Conservation (phyloP, 1,284 basidiomycete species). For the Cutaneotrichosporon sp. region DNA sequence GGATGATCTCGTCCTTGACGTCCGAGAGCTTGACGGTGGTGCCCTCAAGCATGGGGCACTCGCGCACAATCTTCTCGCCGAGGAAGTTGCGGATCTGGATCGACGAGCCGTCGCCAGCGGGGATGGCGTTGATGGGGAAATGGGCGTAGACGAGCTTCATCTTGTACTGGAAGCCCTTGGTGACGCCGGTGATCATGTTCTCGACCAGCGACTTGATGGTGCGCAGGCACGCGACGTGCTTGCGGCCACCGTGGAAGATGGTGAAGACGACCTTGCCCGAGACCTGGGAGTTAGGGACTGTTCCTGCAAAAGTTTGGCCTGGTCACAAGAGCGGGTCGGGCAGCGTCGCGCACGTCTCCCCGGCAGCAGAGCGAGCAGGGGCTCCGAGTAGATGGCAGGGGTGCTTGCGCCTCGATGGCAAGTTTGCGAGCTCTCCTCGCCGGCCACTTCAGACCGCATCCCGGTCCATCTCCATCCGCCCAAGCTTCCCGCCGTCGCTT, state of each 20-base stretch:
- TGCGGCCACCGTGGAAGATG: constrained; percentile 97
- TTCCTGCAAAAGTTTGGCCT: background rate
- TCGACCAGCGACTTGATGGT: constrained; percentile 92
- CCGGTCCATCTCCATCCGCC: background rate
- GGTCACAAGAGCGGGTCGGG: background rate
- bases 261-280: constrained; percentile 79
- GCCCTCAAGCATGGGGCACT: constrained; percentile 89
- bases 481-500: background rate
- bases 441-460: too few relatives aligned
- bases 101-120: constrained; percentile 73
- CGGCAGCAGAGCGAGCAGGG: background rate
- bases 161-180: constrained; percentile 99
- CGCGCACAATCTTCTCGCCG: constrained; percentile 76
- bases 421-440: too few relatives aligned
- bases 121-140: constrained; percentile 99
- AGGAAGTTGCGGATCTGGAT: constrained; percentile 98
- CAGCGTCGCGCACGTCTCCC: background rate
- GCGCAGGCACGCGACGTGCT: constrained; percentile 97
- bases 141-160: constrained; percentile 99
- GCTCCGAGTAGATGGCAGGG: background rate
- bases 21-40: constrained; percentile 88
- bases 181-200: constrained; percentile 98
- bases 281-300: constrained; percentile 4
- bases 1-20: constrained; percentile 91
- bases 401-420: background rate